These are phyloP conservation scores for Thelonectria discophora DNA, from an alignment of 2,329 filamentous ascomycete genomes.

Conservation along the genomic window DNA sequence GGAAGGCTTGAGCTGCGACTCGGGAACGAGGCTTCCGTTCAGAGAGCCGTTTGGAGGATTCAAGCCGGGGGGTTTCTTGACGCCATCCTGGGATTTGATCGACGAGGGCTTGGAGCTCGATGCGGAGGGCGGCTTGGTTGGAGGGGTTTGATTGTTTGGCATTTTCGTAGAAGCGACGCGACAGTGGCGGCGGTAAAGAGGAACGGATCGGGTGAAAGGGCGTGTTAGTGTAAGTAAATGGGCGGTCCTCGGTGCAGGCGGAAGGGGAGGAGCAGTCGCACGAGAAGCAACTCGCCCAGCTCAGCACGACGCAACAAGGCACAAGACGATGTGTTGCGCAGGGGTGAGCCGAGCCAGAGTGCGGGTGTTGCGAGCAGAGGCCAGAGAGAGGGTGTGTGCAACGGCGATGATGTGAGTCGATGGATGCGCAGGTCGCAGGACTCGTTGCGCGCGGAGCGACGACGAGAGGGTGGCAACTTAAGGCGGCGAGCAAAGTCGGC, in stretches of 20 bases:
- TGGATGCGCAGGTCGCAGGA: constrained; percentile 22
- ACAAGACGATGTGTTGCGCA: constrained; percentile 37
- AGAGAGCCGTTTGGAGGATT: constrained; percentile 51
- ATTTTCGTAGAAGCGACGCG: constrained; percentile 40
- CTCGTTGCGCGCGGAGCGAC: constrained; percentile 11
- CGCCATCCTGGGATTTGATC: constrained; percentile 57
- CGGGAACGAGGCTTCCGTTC: constrained; percentile 40
- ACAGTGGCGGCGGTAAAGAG: constrained; percentile 24
- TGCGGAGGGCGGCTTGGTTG: constrained; percentile 51
- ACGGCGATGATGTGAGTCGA: constrained; percentile 29
- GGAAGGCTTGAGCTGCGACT: constrained; percentile 39
- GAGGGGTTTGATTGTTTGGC: constrained; percentile 44
- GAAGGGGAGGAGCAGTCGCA: constrained; percentile 21
- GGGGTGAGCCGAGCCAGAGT: constrained; percentile 31
- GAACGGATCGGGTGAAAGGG: constrained; percentile 11
- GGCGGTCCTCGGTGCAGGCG: constrained; percentile 30
- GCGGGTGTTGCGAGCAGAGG: constrained; percentile 29
- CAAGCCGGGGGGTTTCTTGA: constrained; percentile 52
- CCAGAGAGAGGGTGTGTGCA: constrained; percentile 23
- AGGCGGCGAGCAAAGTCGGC: constrained; percentile 2
- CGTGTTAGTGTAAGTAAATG: constrained; percentile 26
- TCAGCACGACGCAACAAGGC: constrained; percentile 29
- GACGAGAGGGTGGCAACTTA: constrained; percentile 8
- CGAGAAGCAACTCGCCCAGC: constrained; percentile 30
- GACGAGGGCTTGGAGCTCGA: constrained; percentile 61